Evolutionary conservation across 2,329 filamentous ascomycete genomes (phyloP), one percentile per base, ranked within the genome.

Genomic region (Fulvia fulva): DNA sequence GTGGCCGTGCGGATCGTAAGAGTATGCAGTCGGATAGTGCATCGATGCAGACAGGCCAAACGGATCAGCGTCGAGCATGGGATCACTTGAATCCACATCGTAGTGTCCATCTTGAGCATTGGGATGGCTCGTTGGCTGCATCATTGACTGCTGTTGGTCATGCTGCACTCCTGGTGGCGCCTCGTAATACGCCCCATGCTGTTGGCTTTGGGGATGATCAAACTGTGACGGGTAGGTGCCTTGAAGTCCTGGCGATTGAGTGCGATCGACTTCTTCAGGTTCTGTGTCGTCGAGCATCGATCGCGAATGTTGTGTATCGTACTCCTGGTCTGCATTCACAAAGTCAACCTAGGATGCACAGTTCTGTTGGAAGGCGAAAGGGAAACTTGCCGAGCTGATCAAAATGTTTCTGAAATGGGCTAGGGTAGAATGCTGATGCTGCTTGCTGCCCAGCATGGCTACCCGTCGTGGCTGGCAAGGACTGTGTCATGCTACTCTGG

Each of bases 41-140:
- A 96, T 96, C 76, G 90, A 96, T 34, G 92, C 92, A 59, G 89
- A 93, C 53, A 97, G 80, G 12, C 92, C 92, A 69, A 97, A 97
- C 0, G 93, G 93, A 74, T 97, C 92, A 74, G 91, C 90, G 71
- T 97, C 92, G 51, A 96, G 80, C 76, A 91, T 90, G 19, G 91
- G 89, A 69, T 97, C 92, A 71, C 90, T 96, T 14, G 85, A 81
- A 65, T 87, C 85, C 68, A 88, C 73, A 53, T 76, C 75, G 65
- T 78, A 81, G 16, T 46, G 34, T n/a, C 49, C 61, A 25, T 59
- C 61, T 5, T 37, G 32, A n/a, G 51, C 53, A n/a, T 44, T 54
- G 4, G 57, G 53, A 43, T 67, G 63, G 34, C 65, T 64, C 21
- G 65, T 63, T 12, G 63, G 59, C 21, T 62, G 59, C 46, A 65